Percentiles rank a stretch among this genome's conserved stretches.
Conservation (phyloP, 177 flowering plant species). For the Vitis hybrid region DNA sequence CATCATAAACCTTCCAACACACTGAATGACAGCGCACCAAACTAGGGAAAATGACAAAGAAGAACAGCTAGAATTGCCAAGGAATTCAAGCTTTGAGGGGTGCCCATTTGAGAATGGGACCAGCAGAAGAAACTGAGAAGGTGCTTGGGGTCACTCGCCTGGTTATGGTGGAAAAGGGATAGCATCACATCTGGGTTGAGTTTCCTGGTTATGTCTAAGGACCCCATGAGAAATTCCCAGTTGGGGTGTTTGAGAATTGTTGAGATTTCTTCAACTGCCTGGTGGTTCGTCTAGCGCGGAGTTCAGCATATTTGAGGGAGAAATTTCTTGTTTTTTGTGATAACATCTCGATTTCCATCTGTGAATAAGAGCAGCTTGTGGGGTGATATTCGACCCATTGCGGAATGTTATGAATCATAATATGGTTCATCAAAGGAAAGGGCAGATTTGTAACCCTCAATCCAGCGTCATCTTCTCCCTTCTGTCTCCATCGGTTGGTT, state of each 20-base stretch:
- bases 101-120: slow-evolving; percentile 38
- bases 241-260: slow-evolving; percentile 33
- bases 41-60: slow-evolving; percentile 50
- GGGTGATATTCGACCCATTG: no score
- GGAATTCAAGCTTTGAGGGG: slow-evolving; percentile 38
- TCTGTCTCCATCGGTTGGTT: no score
- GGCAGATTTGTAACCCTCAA: no score
- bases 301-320: no score
- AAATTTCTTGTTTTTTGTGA: no score
- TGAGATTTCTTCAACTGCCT: slow-evolving; percentile 32
- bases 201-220: slow-evolving; percentile 32
- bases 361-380: no score
- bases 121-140: slow-evolving; percentile 68
- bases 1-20: slow-evolving; percentile 69
- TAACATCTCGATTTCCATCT: no score
- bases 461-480: no score
- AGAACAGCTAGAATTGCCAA: slow-evolving; percentile 45
- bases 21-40: slow-evolving; percentile 58
- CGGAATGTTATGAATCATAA: no score
- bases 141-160: slow-evolving; percentile 35
- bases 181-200: slow-evolving; percentile 49
- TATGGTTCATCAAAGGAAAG: no score
- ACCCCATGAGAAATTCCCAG: slow-evolving; percentile 52
- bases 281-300: not conserved
- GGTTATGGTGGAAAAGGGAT: slow-evolving; percentile 39